Evolutionary conservation across 2,329 filamentous ascomycete species (phyloP), one percentile per base, ranked within the genome.

Genomic region (Pestalotiopsis sp.): DNA sequence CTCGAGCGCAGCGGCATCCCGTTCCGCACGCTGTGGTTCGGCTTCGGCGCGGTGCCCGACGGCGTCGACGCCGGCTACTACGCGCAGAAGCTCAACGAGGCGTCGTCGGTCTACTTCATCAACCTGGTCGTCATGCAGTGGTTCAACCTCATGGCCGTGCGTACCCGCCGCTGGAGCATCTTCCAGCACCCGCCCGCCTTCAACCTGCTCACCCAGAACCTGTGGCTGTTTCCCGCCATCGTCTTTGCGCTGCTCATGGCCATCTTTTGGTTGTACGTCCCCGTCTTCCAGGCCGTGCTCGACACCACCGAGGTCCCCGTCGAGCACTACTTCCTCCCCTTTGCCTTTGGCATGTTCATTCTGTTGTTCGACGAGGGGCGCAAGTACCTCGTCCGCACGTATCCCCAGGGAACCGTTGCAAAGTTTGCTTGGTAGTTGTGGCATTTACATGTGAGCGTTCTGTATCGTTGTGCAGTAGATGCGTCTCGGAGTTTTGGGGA

Each of bases 121-220:
- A 94, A 90, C 68, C 81, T 95, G 24, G 92, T 95, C 2, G 89
- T 94, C 62, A 93, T 94, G 91, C 91, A 93, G 83, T 90, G 89
- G 83, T 94, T 94, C 82, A 93, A 91, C 75, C 82, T 94, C 3
- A 85, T 94, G 74, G 88, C 89, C 1, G 84, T 92, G 4, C 85
- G 91, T 17, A 94, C 88, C 1, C 83, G 89, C 1, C 83, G 87
- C 1, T 82, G 91, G 24, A 87, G 87, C 66, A 87, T 94, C 70
- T 89, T 94, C 77, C 89, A 93, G 75, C 91, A 94, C 72, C 88
- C 90, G 3, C 91, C 92, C 0, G 70, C 86, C 7, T 89, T 91
- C 77, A 91, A 91, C 76, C 86, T 84, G 72, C 75, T 80, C 11
- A 92, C 90, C 0, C 84, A 88, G 74, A 94, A 94, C 75, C 80